Evolutionary conservation across 768 basidiomycete genomes (phyloP), one percentile per base, ranked within the genome.

Genomic region (Russula abietina): DNA sequence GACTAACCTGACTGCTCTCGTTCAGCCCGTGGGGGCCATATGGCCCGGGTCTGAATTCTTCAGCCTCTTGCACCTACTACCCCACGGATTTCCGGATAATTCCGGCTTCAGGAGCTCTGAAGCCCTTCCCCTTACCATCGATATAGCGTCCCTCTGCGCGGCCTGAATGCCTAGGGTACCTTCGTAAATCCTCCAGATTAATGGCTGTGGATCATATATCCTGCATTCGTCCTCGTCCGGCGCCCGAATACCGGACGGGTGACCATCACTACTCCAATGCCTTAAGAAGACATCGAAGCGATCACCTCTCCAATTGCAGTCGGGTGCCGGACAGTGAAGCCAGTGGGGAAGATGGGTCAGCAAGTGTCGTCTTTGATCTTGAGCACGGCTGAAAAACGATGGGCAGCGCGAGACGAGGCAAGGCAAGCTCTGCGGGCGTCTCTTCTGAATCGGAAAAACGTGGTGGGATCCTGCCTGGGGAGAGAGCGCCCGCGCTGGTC

Each of bases 1-100:
- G n/a, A n/a, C n/a, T n/a, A n/a, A 66, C 58, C 68, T 65, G 55
- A 69, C 64, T 62, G 69, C 39, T 57, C 14, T 38, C 38, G n/a
- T 50, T 55, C 48, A 57, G 28, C 49, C 57, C 32, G 64, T 38
- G 52, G 60, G 52, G 66, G 61, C 59, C 65, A 66, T 66, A 58
- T 61, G 66, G 58, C 38, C 54, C 33, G 61, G 61, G 46, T 48
- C 56, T 51, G 57, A 62, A 39, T 39, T 39, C 6, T 3, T 39
- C 38, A 9, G 16, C 38, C 16, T 22, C 45, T 22, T n/a, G n/a
- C 3, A 0, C 10, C 32, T 59, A 41, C 30, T 52, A 41, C 52
- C 52, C 46, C 19, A 63, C 3, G 10, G 17, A n/a, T 55, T 38
- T 10, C 24, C 50, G 46, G 17, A 49, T 17, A 54, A 3, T 2